Base-by-base conservation (phyloP, 176 grass and related monocot species). In the Poa pratensis region DNA sequence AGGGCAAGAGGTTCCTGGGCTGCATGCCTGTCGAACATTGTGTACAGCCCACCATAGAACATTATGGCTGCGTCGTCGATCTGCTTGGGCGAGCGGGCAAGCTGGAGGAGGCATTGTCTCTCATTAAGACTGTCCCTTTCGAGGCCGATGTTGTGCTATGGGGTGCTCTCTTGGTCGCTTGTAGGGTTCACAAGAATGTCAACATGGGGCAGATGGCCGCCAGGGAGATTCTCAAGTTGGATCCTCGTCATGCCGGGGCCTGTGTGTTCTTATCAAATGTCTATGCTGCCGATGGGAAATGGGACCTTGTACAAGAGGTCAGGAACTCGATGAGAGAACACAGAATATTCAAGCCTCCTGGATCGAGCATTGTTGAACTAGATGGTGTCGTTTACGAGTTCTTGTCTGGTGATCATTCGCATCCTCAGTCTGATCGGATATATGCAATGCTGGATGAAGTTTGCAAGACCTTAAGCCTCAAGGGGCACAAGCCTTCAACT, bases 361-460 rank as follows among this genome's bases (percentile, higher is more conserved):
- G 87, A 40, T 89, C 60, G 3, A 89, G 87, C n/a, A 54, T 64
- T 43, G 73, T 81, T 5, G 87, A 89, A 40, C 77, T 89, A 2
- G 70, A 80, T 37, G 87, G 87, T 69, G 61, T 67, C 2, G 76
- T 89, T 69, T 83, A 85, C 7, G 82, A 89, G 48, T 89, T 89
- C 87, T 81, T 85, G 14, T 85, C 82, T 2, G 87, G 87, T 20
- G 87, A 89, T n/a, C 57, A 57, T 58, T 85, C 87, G 6, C 82
- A 89, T 68, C 82, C 58, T 73, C 87, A 89, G 45, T 85, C 59
- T 27, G 77, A 81, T 81, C 59, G 13, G 32, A 89, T 85, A 75
- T 89, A 89, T 70, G 60, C 46, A 19, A 89, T 85, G 87, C 77
- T 89, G 63, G 87, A 89, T 75, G 82, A 85, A 68, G 80, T 87